Percentiles rank a stretch among this genome's conserved stretches.
phyloP scores from a whole-genome alignment of 2,329 filamentous ascomycete genomes.

The Blumeria hordei region DNA sequence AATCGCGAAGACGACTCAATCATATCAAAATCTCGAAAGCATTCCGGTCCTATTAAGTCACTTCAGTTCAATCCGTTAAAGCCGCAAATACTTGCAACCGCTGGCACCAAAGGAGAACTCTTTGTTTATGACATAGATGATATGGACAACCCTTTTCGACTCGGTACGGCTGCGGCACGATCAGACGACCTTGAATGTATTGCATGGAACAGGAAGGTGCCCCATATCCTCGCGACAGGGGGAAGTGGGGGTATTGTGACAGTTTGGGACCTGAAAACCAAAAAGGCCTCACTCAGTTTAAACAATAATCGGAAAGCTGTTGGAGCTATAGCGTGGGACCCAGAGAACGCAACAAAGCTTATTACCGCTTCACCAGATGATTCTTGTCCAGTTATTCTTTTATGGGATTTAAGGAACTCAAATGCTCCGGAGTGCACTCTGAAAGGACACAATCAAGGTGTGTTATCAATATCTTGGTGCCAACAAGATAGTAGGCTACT shows the following conservation, averaged over 20 bases:
- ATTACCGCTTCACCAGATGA: slow-evolving; percentile 82
- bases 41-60: slow-evolving; percentile 78
- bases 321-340: slow-evolving; percentile 92
- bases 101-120: slow-evolving; percentile 83
- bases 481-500: slow-evolving; percentile 69
- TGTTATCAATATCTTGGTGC: slow-evolving; percentile 91
- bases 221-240: slow-evolving; percentile 87
- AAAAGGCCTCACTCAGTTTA: slow-evolving; percentile 86
- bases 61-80: slow-evolving; percentile 91
- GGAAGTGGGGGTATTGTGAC: slow-evolving; percentile 87
- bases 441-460: slow-evolving; percentile 79
- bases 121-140: slow-evolving; percentile 92
- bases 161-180: slow-evolving; percentile 70
- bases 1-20: slow-evolving; percentile 42
- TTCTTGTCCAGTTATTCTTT: slow-evolving; percentile 60
- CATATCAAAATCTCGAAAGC: slow-evolving; percentile 69
- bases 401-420: slow-evolving; percentile 92
- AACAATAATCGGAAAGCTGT: slow-evolving; percentile 88
- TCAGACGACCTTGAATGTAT: slow-evolving; percentile 90
- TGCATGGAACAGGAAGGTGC: slow-evolving; percentile 96
- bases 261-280: slow-evolving; percentile 94
- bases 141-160: slow-evolving; percentile 60
- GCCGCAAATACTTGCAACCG: slow-evolving; percentile 75
- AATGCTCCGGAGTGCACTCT: slow-evolving; percentile 79
- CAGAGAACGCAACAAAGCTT: slow-evolving; percentile 80